Conservation (phyloP, 148 eudicot species). For the Rhododendron griersonianum region DNA sequence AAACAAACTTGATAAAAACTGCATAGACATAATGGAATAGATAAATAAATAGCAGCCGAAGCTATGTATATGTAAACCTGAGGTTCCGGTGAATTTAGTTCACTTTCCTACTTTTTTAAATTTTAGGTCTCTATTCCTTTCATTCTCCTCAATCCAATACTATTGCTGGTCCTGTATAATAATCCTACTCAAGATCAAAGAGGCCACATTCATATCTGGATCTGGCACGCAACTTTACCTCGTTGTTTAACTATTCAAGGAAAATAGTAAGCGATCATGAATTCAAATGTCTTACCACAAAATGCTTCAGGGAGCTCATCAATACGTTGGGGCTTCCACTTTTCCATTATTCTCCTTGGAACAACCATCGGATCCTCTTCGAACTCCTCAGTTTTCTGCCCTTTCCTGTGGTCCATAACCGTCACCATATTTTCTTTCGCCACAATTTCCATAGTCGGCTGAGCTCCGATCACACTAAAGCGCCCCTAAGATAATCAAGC, state of each 20-base stretch:
- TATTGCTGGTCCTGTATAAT: background rate
- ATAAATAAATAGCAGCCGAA: background rate
- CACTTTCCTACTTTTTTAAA: background rate
- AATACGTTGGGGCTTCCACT: conserved; percentile 86
- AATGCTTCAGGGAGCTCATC: conserved; percentile 96
- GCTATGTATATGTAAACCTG: background rate
- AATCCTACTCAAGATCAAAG: background rate
- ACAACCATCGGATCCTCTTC: conserved; percentile 90
- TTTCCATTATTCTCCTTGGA: conserved; percentile 87
- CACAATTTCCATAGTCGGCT: conserved; percentile 92
- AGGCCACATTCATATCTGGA: background rate
- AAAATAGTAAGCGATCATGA: background rate
- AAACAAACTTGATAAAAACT: background rate
- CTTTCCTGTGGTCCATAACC: conserved; percentile 72
- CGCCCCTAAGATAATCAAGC: conserved; percentile 60
- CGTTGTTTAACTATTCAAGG: background rate
- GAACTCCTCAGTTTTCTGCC: conserved; percentile 59
- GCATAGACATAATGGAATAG: background rate
- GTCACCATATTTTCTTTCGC: conserved; percentile 91
- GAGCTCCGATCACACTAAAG: conserved; percentile 96
- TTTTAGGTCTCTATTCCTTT: background rate
- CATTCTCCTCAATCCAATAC: background rate
- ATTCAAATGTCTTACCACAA: conserved; percentile 56
- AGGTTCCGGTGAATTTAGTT: background rate
- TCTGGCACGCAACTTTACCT: background rate